These are phyloP conservation scores for Phlyctochytrium planicorne DNA, from an alignment of 192 early-diverging fungal genomes.

Conservation along the genomic window DNA sequence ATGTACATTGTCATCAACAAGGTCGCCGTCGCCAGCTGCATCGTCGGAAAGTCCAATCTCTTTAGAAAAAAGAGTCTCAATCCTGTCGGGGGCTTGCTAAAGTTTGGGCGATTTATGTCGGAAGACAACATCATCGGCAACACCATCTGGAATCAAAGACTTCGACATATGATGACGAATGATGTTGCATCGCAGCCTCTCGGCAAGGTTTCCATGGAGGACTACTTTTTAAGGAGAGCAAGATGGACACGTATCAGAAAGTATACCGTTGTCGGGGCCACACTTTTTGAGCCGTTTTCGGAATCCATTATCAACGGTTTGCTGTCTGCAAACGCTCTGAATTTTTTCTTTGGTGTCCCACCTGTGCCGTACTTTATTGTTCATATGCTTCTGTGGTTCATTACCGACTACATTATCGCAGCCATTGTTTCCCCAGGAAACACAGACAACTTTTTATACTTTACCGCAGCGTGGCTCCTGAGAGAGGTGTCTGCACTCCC, in stretches of 20 bases:
- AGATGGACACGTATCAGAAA: slow-evolving; percentile 94
- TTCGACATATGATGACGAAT: slow-evolving; percentile 80
- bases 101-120: slow-evolving; percentile 89
- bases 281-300: slow-evolving; percentile 88
- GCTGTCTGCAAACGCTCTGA: slow-evolving; percentile 68
- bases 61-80: slow-evolving; percentile 84
- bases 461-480: slow-evolving; percentile 75
- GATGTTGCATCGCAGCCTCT: slow-evolving; percentile 86
- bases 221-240: slow-evolving; percentile 82
- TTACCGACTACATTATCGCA: slow-evolving; percentile 49
- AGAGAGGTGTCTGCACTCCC: slow-evolving; percentile 85
- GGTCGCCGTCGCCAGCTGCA: slow-evolving; percentile 74
- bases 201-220: slow-evolving; percentile 68
- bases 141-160: slow-evolving; percentile 75
- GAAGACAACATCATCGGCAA: slow-evolving; percentile 96
- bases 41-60: slow-evolving; percentile 94
- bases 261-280: slow-evolving; percentile 87
- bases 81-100: slow-evolving; percentile 72
- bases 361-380: slow-evolving; percentile 45
- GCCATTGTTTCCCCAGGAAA: slow-evolving; percentile 5
- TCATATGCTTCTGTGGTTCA: slow-evolving; percentile 62
- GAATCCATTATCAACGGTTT: slow-evolving; percentile 81
- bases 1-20: slow-evolving; percentile 95
- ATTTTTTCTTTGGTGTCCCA: slow-evolving; percentile 52
- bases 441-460: slow-evolving; percentile 42